Evolutionary conservation across 345 rosid genomes (phyloP).

Genomic region (Anacardium occidentale): DNA sequence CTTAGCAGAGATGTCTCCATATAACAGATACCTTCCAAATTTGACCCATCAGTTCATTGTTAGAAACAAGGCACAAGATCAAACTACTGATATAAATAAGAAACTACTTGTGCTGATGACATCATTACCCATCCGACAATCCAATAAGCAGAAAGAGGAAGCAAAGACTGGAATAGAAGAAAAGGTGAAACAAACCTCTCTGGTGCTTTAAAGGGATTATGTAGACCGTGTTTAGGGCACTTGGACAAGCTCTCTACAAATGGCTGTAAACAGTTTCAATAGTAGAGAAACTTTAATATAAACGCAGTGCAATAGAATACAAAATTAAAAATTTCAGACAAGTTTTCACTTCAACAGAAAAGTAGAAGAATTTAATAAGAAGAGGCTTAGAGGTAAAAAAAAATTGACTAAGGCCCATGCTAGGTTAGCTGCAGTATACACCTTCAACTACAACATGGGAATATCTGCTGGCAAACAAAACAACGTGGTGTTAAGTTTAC

Average conservation of each 20-base stretch:
- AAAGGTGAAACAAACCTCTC: conserved; percentile 62
- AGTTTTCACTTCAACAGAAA: background rate
- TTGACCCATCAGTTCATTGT: background rate
- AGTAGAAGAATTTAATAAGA: background rate
- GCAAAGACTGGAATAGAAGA: background rate
- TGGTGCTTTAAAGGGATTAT: conserved; percentile 94
- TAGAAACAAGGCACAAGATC: background rate
- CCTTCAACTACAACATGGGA: background rate
- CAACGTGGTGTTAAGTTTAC: background rate
- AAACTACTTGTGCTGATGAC: background rate
- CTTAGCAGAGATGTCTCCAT: conserved; percentile 83
- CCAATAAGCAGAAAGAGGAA: background rate
- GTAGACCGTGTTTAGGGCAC: conserved; percentile 96
- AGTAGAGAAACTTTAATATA: conserved; percentile 12
- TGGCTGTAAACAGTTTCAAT: conserved; percentile 59
- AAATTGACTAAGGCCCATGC: background rate
- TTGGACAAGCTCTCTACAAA: conserved; percentile 88
- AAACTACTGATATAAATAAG: background rate
- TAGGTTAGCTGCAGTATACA: conserved; percentile 3
- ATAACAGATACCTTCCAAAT: conserved; percentile 71
- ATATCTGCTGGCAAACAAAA: background rate
- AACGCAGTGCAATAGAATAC: background rate
- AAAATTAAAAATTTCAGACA: background rate
- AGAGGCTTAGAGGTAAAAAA: background rate
- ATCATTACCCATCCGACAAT: background rate